Percentiles rank a stretch among this genome's conserved stretches.
These are phyloP conservation scores for Lentinula lateritia DNA, from an alignment of 768 basidiomycete species.

Conservation along the genomic window DNA sequence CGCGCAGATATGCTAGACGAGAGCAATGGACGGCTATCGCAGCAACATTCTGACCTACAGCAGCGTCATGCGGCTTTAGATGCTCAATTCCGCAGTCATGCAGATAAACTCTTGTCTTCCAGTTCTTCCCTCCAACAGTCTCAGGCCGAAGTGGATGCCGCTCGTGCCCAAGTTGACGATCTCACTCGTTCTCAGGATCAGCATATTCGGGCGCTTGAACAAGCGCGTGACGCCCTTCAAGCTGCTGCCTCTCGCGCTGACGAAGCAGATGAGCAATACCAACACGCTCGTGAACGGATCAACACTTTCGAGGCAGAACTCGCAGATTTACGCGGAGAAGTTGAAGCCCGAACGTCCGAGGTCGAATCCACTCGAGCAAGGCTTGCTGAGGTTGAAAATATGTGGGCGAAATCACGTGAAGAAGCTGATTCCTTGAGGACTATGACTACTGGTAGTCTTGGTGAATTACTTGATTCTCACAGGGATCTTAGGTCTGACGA, in stretches of 20 bases:
- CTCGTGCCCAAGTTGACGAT: conserved; percentile 67
- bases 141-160: conserved; percentile 68
- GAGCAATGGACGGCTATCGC: conserved; percentile 54
- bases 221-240: conserved; percentile 72
- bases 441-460: conserved; percentile 79
- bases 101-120: conserved; percentile 67
- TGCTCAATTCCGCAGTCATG: conserved; percentile 64
- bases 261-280: conserved; percentile 73
- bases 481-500: conserved; percentile 82
- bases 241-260: conserved; percentile 72
- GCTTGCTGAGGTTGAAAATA: conserved; percentile 78
- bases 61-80: conserved; percentile 57
- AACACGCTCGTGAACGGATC: conserved; percentile 65
- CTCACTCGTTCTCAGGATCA: conserved; percentile 68
- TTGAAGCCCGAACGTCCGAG: conserved; percentile 72
- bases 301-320: conserved; percentile 70
- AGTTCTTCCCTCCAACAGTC: conserved; percentile 71
- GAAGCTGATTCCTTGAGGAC: conserved; percentile 89
- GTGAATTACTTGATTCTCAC: conserved; percentile 84
- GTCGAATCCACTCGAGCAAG: conserved; percentile 62
- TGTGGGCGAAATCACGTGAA: conserved; percentile 88
- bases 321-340: conserved; percentile 72
- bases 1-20: conserved; percentile 74
- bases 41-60: conserved; percentile 68
- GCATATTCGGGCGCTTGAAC: conserved; percentile 84